Conservation (phyloP, 495 filamentous ascomycete genomes). For the Penicillium crystallinum region DNA sequence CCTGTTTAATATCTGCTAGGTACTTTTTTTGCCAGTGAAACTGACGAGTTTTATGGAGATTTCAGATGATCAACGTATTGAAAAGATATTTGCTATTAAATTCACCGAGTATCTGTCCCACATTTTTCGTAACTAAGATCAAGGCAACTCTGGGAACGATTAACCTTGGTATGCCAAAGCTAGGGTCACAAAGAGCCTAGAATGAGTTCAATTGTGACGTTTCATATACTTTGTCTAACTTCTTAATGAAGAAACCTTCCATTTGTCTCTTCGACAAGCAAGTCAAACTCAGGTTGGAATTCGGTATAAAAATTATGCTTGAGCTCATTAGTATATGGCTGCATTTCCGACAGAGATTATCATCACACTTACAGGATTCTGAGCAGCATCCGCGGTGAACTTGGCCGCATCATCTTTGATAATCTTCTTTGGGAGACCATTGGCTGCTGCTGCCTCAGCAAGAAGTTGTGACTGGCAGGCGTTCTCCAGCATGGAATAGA, state of each 20-base stretch:
- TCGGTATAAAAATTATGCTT: constrained; percentile 44
- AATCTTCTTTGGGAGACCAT: constrained; percentile 53
- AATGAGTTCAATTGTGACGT: no score
- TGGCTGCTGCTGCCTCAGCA: constrained; percentile 57
- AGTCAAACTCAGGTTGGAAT: constrained; percentile 43
- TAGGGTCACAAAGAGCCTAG: no score
- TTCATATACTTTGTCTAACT: no score
- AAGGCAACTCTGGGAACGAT: no score
- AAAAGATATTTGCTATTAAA: no score
- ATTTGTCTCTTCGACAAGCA: constrained; percentile 43
- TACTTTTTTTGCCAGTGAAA: constrained; percentile 1
- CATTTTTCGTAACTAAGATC: no score
- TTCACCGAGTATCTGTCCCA: no score
- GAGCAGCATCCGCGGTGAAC: constrained; percentile 36
- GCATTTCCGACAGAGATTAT: background rate
- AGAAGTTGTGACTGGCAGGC: constrained; percentile 63
- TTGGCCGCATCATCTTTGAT: constrained; percentile 34
- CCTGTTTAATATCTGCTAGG: constrained; percentile 6
- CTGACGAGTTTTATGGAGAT: no score
- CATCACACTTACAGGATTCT: constrained; percentile 32
- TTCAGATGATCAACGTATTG: no score
- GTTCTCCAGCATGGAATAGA: constrained; percentile 61
- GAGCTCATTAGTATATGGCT: constrained; percentile 1
- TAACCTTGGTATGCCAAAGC: no score
- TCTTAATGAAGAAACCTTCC: constrained; percentile 33